Evolutionary conservation across 192 early-diverging fungal species (phyloP).

Genomic region (Coemansia sp.): DNA sequence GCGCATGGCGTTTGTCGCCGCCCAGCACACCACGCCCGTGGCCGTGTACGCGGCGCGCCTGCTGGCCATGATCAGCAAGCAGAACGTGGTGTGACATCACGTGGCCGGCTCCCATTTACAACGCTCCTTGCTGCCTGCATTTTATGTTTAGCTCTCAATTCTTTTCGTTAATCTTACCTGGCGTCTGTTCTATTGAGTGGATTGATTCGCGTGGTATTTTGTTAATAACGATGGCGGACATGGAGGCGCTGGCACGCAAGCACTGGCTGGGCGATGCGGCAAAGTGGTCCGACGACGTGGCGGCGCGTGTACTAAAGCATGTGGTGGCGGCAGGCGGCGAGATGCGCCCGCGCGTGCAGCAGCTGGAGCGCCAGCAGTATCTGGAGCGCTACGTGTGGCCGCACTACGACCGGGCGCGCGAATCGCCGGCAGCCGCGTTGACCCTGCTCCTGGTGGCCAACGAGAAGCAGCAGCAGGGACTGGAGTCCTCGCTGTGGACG

Average conservation of each 20-base stretch:
- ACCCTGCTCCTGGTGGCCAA: constrained; percentile 85
- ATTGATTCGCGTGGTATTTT: not conserved
- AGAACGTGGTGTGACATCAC: not conserved
- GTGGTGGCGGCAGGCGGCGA: constrained; percentile 3
- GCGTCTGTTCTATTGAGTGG: not conserved
- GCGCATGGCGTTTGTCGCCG: constrained; percentile 36
- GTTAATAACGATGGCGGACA: not conserved
- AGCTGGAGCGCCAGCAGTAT: constrained; percentile 32
- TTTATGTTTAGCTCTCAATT: not conserved
- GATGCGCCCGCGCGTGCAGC: constrained; percentile 3
- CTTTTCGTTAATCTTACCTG: not conserved
- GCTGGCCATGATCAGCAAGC: constrained; percentile 22
- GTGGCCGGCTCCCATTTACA: no score
- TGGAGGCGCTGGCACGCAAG: not conserved
- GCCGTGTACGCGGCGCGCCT: constrained; percentile 25
- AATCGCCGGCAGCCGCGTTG: constrained; percentile 55
- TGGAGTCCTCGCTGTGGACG: constrained; percentile 30
- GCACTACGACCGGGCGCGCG: constrained; percentile 27
- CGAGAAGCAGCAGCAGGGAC: constrained; percentile 79
- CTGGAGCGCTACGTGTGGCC: constrained; percentile 74
- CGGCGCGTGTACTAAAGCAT: constrained; percentile 6
- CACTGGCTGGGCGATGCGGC: not conserved
- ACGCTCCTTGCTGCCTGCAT: not conserved
- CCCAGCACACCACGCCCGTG: constrained; percentile 2
- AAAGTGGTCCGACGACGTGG: constrained; percentile 9